These are phyloP conservation scores for Hanseniaspora clermontiae DNA, from an alignment of 805 yeast genomes.

Conservation along the genomic window DNA sequence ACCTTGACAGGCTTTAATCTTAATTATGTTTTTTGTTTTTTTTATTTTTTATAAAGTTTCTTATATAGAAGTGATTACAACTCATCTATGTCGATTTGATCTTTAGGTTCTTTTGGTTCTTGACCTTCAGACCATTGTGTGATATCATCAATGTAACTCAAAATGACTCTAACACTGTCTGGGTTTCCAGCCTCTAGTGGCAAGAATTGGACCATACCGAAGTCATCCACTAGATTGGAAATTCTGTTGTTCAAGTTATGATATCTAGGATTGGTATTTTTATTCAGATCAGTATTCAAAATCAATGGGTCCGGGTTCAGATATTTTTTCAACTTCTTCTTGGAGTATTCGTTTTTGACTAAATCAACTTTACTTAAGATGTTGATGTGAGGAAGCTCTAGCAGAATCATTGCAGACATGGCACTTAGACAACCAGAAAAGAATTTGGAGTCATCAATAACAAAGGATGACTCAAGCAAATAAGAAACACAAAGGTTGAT, in stretches of 20 bases:
- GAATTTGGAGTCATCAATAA: conserved; percentile 79
- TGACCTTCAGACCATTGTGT: conserved; percentile 96
- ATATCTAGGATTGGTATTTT: conserved; percentile 48
- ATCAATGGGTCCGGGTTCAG: conserved; percentile 85
- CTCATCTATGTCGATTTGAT: conserved; percentile 54
- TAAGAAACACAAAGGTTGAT: conserved; percentile 89
- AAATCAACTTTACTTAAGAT: conserved; percentile 78
- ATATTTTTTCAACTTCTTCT: conserved; percentile 66
- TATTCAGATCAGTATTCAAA: conserved; percentile 39
- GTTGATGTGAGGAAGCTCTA: conserved; percentile 91
- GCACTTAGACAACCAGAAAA: conserved; percentile 93
- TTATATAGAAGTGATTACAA: conserved; percentile 26
- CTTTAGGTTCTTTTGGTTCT: conserved; percentile 93
- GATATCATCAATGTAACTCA: conserved; percentile 87
- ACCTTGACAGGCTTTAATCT: too few species aligned
- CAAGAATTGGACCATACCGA: conserved; percentile 95
- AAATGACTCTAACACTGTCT: conserved; percentile 64
- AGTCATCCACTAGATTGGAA: conserved; percentile 86
- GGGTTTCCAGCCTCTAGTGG: conserved; percentile 74
- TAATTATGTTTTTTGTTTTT: neutral
- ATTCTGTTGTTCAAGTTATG: conserved; percentile 64
- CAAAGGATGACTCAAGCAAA: conserved; percentile 84
- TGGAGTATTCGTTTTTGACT: conserved; percentile 64
- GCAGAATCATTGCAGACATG: conserved; percentile 93
- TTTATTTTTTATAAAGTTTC: neutral